Base-by-base conservation (phyloP, 768 basidiomycete genomes). In the Neoboletus magnificus region DNA sequence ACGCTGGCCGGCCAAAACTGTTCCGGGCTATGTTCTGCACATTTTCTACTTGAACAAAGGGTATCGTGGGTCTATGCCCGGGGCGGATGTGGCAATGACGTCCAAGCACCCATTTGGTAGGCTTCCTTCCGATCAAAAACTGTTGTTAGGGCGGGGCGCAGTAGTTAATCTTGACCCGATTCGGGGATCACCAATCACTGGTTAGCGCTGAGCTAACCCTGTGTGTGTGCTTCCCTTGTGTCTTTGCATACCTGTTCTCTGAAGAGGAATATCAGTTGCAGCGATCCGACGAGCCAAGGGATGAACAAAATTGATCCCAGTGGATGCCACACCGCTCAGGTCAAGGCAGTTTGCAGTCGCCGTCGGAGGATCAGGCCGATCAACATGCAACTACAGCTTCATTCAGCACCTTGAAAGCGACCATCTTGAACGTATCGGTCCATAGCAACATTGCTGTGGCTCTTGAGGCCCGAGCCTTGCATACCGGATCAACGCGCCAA, bases 21-120 rank as follows among this genome's bases (percentile, higher is more conserved):
- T 46, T 13, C 12, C 2, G 13, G 23, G 7, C 15, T 2, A 16
- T 45, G 16, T 20, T 18, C 43, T 4, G 23, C 42, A 47, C 33
- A 55, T 50, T 41, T 50, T n/a, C 18, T 36, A 25, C 56, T 39
- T n/a, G 45, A 47, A 58, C 29, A 43, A 57, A 13, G 33, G n/a
- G 5, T 22, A 4, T 36, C 23, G 18, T 35, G 32, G 12, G 23
- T 25, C 8, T 48, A 40, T 43, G 23, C 4, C 15, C 1, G 23
- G 41, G 41, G 23, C 3, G 15, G 0, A 25, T 42, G 42, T 10
- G 9, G 42, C 37, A 9, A 10, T n/a, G 5, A 16, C 25, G 12
- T 16, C 10, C 23, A 10, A 18, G 0, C 8, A 5, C 18, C 23
- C 23, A 9, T 3, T 23, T 15, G 4, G 15, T 10, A 8, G 22